Base-by-base conservation (phyloP, 2,329 filamentous ascomycete species). In the Paecilomyces formosus region DNA sequence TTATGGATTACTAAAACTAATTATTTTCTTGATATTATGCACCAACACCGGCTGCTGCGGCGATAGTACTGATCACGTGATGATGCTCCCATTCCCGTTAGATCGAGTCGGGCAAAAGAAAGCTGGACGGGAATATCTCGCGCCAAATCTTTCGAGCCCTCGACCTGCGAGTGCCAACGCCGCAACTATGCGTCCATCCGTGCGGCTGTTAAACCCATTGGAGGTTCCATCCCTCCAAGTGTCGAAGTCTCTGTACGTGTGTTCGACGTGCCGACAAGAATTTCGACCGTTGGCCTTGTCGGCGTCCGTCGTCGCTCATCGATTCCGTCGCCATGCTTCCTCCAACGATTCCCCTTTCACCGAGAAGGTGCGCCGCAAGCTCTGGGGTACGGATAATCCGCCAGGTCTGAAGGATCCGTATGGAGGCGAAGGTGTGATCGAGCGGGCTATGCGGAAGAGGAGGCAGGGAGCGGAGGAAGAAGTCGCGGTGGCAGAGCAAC, bases 331-430 rank as follows among this genome's bases (percentile, higher is more conserved):
- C 63, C 65, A 74, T 66, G 71, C 71, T 58, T 67, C 63, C 35
- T 70, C 70, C 63, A 64, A 66, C 59, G 64, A 67, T 55, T 62
- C 70, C 52, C 68, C 74, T 49, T 67, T 79, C 58, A 76, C 75
- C 54, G 78, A 81, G 59, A 76, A 74, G 59, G 64, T 81, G 55
- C 76, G 79, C 57, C 70, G 72, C 61, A 78, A 74, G 65, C 68
- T 82, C 60, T 82, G 79, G 79, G 78, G 79, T 6, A 78, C 77
- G 22, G 77, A 81, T 52, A 73, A 76, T 21, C 78, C 80, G 13
- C 79, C 79, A 9, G 80, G 79, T 24, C 57, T 73, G 28, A 70
- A 76, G 57, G 78, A 82, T 66, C 79, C 79, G 0, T 82, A 82
- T 62, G 75, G 72, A 5, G 73, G 72, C 24, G 66, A 72, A 55